Base-by-base conservation (phyloP, 2,329 filamentous ascomycete species). In the Lasiodiplodia hormozganensis region DNA sequence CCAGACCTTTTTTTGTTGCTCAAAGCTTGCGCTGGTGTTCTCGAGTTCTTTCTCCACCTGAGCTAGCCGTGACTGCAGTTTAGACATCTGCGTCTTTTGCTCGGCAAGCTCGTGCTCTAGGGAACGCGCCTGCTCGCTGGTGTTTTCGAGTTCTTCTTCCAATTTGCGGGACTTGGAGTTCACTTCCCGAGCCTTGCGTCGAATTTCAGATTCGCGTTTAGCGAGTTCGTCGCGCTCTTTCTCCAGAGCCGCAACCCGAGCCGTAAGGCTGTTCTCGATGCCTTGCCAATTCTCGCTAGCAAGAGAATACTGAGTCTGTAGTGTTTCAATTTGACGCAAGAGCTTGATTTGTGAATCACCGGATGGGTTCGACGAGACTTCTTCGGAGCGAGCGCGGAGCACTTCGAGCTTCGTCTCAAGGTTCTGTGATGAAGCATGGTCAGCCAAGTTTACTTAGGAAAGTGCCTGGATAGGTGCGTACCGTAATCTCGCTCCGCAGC, bases 231-330 rank as follows among this genome's bases (percentile, higher is more conserved):
- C 94, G 68, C 93, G 89, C 78, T 99, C 96, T 76, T 92, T 96
- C 78, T 99, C 96, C 11, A 98, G 84, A 62, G 84, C 90, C 4
- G 90, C 86, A 12, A 96, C 86, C 68, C 94, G 88, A 25, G 92
- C 89, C 62, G 95, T 87, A 38, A 99, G 82, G 2, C 92, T 96
- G 11, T 92, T 88, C 79, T 99, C 95, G 70, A 99, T 96, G 0
- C 94, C 93, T 76, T 97, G 94, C 96, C 96, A 99, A 74, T 99
- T 99, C 76, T 97, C 93, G 73, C 93, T 96, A 1, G 96, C 96
- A 67, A 96, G 90, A 0, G 94, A 90, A 80, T 99, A 97, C 78
- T 99, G 96, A 7, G 92, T 96, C 79, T 99, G 96, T 47, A 99
- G 82, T 0, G 93, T 97, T 82, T 99, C 96, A 66, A 99, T 92